Base-by-base conservation (phyloP, 1,139 yeast genomes). In the Suhomyces terraborum region DNA sequence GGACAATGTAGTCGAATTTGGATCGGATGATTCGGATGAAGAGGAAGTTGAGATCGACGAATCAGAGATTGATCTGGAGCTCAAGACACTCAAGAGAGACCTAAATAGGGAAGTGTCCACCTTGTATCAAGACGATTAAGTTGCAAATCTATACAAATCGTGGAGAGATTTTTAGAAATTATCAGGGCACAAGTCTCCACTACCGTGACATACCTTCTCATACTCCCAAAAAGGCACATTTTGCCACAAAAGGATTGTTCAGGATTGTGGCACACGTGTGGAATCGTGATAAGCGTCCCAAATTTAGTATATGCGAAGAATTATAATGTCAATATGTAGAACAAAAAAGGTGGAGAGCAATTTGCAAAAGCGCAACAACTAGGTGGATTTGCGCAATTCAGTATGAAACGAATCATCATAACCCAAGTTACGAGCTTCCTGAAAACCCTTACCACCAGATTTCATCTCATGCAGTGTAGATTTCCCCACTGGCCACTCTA, bases 11-110 rank as follows among this genome's bases (percentile, higher is more conserved):
- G 45, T 38, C 16, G 48, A 40, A 3, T 48, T 49, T 12, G 56
- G 49, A 8, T 44, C 40, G 10, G 58, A 37, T 7, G 42, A 38
- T 12, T 28, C 27, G 21, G 43, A 32, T 20, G 41, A 38, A 12
- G 46, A 36, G 2, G 47, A 40, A 9, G 57, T 48, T 8, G 39
- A 31, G 6, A 53, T 49, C 31, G 54, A 49, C 6, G 54, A 53
- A 27, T 52, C 48, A 21, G 56, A 35, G 14, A 36, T 40, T 25
- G 28, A 23, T 23, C 8, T 42, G 25, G 36, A 34, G 12, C 27
- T 34, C 6, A n/a, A 29, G 3, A 26, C 26, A 3, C 36, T 53
- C 14, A 41, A 31, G 12, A 38, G 39, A 14, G 58, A 53, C 33
- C 38, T 43, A 17, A 27, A 36, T 13, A 37, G 25, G 20, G 52